These are phyloP conservation scores for Dendrobium huoshanense DNA, from an alignment of 106 monocot species.

Conservation along the genomic window DNA sequence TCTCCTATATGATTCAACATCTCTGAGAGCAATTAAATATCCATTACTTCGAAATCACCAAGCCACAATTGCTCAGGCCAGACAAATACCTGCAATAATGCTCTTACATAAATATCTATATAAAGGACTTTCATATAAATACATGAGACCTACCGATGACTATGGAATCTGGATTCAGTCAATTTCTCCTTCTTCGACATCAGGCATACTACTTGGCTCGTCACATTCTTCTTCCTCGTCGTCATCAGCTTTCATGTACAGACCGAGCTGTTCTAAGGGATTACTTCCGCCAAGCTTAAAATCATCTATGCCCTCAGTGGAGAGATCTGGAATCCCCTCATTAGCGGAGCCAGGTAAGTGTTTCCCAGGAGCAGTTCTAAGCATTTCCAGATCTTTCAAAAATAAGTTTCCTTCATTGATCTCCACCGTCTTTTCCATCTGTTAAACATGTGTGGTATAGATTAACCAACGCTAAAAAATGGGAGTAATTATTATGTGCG, in stretches of 20 bases:
- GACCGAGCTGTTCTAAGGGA: constrained; percentile 81
- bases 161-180: constrained; percentile 20
- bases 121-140: not conserved
- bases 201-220: constrained; percentile 22
- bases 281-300: constrained; percentile 60
- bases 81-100: not conserved
- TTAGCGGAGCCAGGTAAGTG: constrained; percentile 50
- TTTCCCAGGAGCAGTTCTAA: constrained; percentile 40
- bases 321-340: constrained; percentile 53
- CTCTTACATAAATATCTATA: too few relatives aligned
- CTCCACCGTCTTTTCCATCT: constrained; percentile 86
- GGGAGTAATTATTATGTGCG: too few relatives aligned
- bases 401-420: constrained; percentile 59
- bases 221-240: constrained; percentile 72
- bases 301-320: constrained; percentile 49
- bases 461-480: not conserved
- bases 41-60: not conserved
- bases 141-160: not conserved
- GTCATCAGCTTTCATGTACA: constrained; percentile 84
- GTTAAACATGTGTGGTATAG: not conserved
- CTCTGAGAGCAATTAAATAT: not conserved
- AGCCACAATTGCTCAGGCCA: not conserved
- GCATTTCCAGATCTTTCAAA: constrained; percentile 81
- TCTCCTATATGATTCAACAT: constrained; percentile 3
- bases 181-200: constrained; percentile 64